Evolutionary conservation across 2,329 filamentous ascomycete genomes (phyloP).

Genomic region (Cercospora zeae-maydis): DNA sequence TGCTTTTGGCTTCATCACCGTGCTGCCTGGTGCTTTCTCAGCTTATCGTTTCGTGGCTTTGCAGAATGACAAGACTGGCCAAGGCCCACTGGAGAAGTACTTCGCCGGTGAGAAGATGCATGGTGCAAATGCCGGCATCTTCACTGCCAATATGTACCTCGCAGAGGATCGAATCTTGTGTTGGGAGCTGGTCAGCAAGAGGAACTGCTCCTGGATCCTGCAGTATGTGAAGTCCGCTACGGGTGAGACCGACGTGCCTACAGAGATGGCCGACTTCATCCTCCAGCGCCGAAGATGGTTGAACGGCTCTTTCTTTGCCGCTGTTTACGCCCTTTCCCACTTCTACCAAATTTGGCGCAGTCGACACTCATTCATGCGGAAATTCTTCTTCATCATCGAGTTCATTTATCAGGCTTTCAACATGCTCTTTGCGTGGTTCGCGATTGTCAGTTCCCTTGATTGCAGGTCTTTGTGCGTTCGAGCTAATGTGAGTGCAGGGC

Average conservation of each 20-base stretch:
- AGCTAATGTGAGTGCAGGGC: slow-evolving; percentile 45
- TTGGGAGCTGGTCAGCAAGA: slow-evolving; percentile 95
- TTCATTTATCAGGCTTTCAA: slow-evolving; percentile 92
- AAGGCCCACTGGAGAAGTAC: slow-evolving; percentile 92
- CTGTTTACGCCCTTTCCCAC: slow-evolving; percentile 89
- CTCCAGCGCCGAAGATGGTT: slow-evolving; percentile 94
- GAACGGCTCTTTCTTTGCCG: slow-evolving; percentile 97
- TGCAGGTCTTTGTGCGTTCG: not conserved
- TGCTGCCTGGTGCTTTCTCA: slow-evolving; percentile 96
- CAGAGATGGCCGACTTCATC: slow-evolving; percentile 90
- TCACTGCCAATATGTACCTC: slow-evolving; percentile 98
- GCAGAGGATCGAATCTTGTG: slow-evolving; percentile 98
- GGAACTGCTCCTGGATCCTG: slow-evolving; percentile 94
- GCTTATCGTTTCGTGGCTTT: slow-evolving; percentile 92
- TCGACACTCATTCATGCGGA: slow-evolving; percentile 80
- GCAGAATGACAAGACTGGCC: slow-evolving; percentile 92
- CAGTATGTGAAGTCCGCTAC: slow-evolving; percentile 98
- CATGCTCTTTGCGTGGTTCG: slow-evolving; percentile 99
- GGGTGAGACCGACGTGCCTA: slow-evolving; percentile 95
- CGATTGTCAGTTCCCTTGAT: slow-evolving; percentile 57
- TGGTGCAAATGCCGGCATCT: slow-evolving; percentile 86
- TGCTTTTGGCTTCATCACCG: slow-evolving; percentile 95
- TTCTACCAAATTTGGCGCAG: slow-evolving; percentile 96
- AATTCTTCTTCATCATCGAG: slow-evolving; percentile 85
- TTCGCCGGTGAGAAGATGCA: slow-evolving; percentile 97